Percentiles rank a stretch among this genome's conserved stretches.
These are phyloP conservation scores for Apiospora pterosperma DNA, from an alignment of 2,329 filamentous ascomycete species.

Conservation along the genomic window DNA sequence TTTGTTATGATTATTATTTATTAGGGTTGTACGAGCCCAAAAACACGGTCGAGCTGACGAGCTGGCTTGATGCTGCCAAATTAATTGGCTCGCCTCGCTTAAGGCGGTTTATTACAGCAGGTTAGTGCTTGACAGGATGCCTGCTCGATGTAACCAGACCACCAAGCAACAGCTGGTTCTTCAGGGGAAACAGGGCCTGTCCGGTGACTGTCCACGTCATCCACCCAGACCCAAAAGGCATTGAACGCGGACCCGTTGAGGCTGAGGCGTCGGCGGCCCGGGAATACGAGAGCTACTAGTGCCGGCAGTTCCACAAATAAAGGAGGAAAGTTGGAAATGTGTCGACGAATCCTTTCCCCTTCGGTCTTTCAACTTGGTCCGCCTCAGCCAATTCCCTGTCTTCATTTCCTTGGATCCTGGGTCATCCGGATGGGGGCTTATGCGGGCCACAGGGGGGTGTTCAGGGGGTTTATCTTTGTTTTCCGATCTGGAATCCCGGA, in stretches of 20 bases:
- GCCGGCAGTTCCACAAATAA: not conserved
- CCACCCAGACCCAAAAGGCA: not conserved
- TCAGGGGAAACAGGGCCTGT: not conserved
- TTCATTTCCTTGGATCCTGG: not conserved
- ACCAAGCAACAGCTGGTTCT: no score
- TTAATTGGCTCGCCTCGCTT: no score
- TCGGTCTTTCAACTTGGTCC: not conserved
- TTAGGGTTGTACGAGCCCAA: no score
- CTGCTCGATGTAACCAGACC: no score
- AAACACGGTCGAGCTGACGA: no score
- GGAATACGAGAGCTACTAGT: not conserved
- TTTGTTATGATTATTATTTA: no score
- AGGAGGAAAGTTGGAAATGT: not conserved
- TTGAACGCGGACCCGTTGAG: not conserved
- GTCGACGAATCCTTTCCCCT: not conserved
- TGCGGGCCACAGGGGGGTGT: not conserved
- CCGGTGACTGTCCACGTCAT: not conserved
- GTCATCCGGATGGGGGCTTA: not conserved
- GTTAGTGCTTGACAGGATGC: no score
- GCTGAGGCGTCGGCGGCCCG: not conserved
- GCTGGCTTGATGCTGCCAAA: no score
- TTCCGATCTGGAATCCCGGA: conserved; percentile 1
- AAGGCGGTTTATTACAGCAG: no score
- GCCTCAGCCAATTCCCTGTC: not conserved
- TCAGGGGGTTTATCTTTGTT: no score